Evolutionary conservation across 768 basidiomycete species (phyloP), one percentile per base, ranked within the genome.

Genomic region (Macrolepiota fuliginosa): DNA sequence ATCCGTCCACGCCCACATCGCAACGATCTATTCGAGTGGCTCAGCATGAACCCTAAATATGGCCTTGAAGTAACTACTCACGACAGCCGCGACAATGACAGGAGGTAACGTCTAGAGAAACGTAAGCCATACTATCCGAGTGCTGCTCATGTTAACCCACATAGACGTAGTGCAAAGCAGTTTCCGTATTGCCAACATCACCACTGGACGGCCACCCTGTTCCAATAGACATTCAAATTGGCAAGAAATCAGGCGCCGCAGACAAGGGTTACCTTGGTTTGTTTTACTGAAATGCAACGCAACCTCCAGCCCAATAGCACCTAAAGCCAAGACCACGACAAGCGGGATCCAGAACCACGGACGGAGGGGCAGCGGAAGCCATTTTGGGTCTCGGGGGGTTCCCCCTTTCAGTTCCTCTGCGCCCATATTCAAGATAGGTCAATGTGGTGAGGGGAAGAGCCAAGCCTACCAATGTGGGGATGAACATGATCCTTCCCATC

Each of bases 1-100:
- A 64, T 84, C 83, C 4, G 82, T 84, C 83, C 83, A 84, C 4
- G 81, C 70, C 83, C 83, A 85, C 56, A 83, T 61, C 0, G 78
- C 80, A 3, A 80, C 79, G 11, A 84, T 58, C 79, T 81, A 62
- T 37, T 47, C 32, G 5, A 15, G 35, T 15, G 22, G 15, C 40
- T 45, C 19, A 27, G 35, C 6, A 29, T 45, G 32, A 40, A 45
- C 4, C 27, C 58, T 24, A 63, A 25, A 39, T 9, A 12, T 54
- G 22, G 15, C 39, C 36, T 37, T 24, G 64, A 27, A 27, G 37
- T n/a, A 50, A 50, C 19, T 37, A 70, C 76, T 50, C 58, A 80
- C 77, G 19, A 81, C 65, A 56, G 81, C 81, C 9, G 81, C 81
- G 4, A 83, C 73, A 19, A 75, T 72, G 17, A 83, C 82, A 0